Percentiles rank a stretch among this genome's conserved stretches.
Conservation (phyloP, 139 green algal genomes). For the Chlorella sp. region DNA sequence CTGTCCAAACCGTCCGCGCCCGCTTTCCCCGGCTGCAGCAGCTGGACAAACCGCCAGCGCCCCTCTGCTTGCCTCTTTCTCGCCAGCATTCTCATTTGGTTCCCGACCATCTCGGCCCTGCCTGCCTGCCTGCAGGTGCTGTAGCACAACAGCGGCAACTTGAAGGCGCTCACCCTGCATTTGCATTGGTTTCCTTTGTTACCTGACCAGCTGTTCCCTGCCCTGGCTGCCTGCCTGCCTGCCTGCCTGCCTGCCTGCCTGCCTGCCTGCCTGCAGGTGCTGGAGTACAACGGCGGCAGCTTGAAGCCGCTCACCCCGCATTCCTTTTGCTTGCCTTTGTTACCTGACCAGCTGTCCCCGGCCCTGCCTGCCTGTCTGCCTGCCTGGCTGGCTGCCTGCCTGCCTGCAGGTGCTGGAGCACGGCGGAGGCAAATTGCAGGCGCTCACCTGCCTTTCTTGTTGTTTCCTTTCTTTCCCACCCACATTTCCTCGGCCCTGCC, state of each 20-base stretch:
- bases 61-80: not conserved
- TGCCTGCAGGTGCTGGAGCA: slow-evolving; percentile 77
- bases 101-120: too few relatives aligned
- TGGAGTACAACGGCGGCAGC: slow-evolving; percentile 88
- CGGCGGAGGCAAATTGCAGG: not conserved
- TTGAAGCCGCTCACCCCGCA: slow-evolving; percentile 97
- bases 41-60: too few relatives aligned
- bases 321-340: too few relatives aligned
- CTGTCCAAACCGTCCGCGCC: too few relatives aligned
- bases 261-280: slow-evolving; percentile 54
- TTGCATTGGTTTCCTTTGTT: too few relatives aligned
- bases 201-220: too few relatives aligned
- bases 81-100: too few relatives aligned
- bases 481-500: not conserved
- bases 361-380: too few relatives aligned
- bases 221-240: too few relatives aligned
- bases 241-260: not conserved
- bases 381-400: not conserved
- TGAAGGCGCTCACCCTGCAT: slow-evolving; percentile 98
- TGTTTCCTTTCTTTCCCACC: not conserved
- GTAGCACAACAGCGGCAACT: slow-evolving; percentile 84
- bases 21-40: too few relatives aligned
- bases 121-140: slow-evolving; percentile 66
- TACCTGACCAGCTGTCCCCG: too few relatives aligned
- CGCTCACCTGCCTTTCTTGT: not conserved